Percentiles rank a stretch among this genome's conserved stretches.
phyloP scores from a whole-genome alignment of 352 stramenopile species.

The Aphanomyces stellatus region DNA sequence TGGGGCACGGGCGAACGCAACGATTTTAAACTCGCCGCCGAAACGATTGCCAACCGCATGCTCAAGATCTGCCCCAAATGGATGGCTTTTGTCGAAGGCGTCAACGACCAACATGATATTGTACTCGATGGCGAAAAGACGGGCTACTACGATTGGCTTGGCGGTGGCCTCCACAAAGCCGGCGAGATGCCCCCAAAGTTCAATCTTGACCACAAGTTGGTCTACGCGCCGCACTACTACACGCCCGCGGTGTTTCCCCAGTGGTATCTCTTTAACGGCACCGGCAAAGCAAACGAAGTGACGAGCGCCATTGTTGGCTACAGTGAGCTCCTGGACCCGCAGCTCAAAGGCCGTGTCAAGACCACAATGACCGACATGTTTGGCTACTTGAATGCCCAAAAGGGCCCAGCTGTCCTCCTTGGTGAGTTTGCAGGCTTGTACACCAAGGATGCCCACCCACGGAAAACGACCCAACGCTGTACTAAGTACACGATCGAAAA shows the following conservation, averaged over 20 bases:
- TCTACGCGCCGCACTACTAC: conserved; percentile 72
- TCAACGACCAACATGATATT: conserved; percentile 28
- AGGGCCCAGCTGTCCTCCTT: conserved; percentile 47
- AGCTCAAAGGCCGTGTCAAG: conserved; percentile 45
- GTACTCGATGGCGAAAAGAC: conserved; percentile 26
- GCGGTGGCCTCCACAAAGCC: conserved; percentile 29
- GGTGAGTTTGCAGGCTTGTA: conserved; percentile 65
- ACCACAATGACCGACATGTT: conserved; percentile 68
- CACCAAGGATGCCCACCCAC: conserved; percentile 40
- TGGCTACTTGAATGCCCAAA: conserved; percentile 40
- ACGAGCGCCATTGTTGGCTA: conserved; percentile 31
- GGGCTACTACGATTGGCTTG: conserved; percentile 33
- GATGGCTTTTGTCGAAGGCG: conserved; percentile 31
- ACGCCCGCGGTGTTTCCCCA: conserved; percentile 52
- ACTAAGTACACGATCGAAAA: conserved; percentile 56
- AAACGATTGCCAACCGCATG: conserved; percentile 26
- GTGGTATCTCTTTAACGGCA: conserved; percentile 47
- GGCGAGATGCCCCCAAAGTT: conserved; percentile 20
- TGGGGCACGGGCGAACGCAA: conserved; percentile 31
- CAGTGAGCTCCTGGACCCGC: conserved; percentile 43
- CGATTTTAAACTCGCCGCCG: conserved; percentile 26
- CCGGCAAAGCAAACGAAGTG: conserved; percentile 25
- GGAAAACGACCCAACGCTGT: conserved; percentile 52
- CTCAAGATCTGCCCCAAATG: conserved; percentile 30
- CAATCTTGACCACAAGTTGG: conserved; percentile 33